A percentile compares a stretch with the other conserved stretches of the same genome.
Conservation (phyloP, 2,329 filamentous ascomycete genomes). For the Cytospora leucostoma region DNA sequence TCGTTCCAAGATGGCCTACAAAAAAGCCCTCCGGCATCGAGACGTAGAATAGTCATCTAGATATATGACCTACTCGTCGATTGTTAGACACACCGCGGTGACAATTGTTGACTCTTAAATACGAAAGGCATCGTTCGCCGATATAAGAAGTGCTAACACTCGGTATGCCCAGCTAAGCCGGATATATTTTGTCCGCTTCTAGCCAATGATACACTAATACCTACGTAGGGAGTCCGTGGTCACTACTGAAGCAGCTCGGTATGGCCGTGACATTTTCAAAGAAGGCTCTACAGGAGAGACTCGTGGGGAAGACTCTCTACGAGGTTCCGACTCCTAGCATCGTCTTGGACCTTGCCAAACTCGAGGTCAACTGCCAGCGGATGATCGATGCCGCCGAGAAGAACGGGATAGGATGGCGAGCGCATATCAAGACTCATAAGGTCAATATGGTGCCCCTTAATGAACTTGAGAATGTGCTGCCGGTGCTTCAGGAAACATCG, state of each 20-base stretch:
- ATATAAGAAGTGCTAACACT: too few species aligned
- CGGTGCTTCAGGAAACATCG: constrained; percentile 1
- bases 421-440: constrained; percentile 85
- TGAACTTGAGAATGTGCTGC: background rate
- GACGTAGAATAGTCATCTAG: background rate
- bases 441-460: constrained; percentile 41
- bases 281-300: constrained; percentile 43
- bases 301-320: constrained; percentile 60
- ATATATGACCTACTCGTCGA: background rate
- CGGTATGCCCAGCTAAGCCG: too few species aligned
- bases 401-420: constrained; percentile 67
- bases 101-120: background rate
- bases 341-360: constrained; percentile 67
- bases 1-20: constrained; percentile 28
- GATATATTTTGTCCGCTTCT: too few species aligned
- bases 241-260: background rate
- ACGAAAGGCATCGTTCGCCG: too few species aligned
- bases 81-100: background rate
- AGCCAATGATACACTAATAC: constrained; percentile 9
- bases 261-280: constrained; percentile 33
- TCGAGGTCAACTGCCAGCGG: constrained; percentile 66
- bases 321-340: constrained; percentile 67
- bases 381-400: constrained; percentile 67
- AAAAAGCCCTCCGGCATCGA: background rate
- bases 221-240: background rate